Evolutionary conservation across 2,329 filamentous ascomycete species (phyloP).

Genomic region (Alternaria arbusti): DNA sequence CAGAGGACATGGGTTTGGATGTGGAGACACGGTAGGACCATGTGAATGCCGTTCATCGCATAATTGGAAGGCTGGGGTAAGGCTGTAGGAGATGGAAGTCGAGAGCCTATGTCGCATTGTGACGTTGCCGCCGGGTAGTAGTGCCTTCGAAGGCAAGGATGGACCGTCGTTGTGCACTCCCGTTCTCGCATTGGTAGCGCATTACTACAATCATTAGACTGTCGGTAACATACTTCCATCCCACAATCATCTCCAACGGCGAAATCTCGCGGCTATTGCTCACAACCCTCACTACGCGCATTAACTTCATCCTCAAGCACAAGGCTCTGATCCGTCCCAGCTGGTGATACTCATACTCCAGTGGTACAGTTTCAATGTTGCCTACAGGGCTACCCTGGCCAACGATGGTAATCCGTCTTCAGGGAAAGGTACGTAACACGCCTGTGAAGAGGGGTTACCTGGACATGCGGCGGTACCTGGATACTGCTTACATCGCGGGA

Average conservation of each 20-base stretch:
- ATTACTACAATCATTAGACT: too few relatives aligned
- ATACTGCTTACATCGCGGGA: background rate
- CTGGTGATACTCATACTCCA: background rate
- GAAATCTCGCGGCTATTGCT: background rate
- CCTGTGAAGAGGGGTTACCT: background rate
- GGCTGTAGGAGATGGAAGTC: background rate
- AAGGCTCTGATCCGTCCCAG: background rate
- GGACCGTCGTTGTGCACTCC: background rate
- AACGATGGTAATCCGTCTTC: background rate
- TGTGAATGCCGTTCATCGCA: background rate
- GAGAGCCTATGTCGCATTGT: background rate
- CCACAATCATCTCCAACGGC: background rate
- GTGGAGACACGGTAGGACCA: background rate
- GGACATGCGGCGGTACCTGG: background rate
- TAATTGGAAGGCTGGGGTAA: background rate
- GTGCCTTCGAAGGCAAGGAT: background rate
- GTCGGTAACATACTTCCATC: background rate
- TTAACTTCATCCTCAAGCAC: fast-evolving
- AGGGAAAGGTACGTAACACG: background rate
- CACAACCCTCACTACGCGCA: background rate
- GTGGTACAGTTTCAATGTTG: background rate
- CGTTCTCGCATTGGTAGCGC: background rate
- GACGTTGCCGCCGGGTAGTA: background rate
- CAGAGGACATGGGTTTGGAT: background rate
- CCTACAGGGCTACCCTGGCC: background rate